phyloP scores from a whole-genome alignment of 2,329 filamentous ascomycete species.

The Xylaria hypoxylon region DNA sequence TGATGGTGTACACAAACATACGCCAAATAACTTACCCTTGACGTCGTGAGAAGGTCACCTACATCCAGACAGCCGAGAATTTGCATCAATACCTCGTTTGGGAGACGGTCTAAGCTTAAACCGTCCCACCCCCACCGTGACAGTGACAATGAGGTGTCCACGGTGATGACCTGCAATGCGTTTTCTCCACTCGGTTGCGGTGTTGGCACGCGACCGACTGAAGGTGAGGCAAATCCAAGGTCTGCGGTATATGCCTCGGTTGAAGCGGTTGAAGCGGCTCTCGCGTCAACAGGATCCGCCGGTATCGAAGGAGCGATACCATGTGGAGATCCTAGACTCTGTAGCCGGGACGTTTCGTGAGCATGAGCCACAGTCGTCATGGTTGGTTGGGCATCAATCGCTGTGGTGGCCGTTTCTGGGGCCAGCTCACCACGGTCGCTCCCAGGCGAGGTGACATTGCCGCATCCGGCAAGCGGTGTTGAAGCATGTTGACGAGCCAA shows the following conservation, averaged over 20 bases:
- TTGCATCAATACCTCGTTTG: conserved; percentile 68
- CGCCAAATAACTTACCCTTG: conserved; percentile 60
- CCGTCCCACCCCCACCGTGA: conserved; percentile 44
- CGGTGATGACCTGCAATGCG: conserved; percentile 37
- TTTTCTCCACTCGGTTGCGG: conserved; percentile 36
- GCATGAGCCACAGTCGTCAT: conserved; percentile 28
- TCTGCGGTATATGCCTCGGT: conserved; percentile 25
- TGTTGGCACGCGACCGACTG: conserved; percentile 30
- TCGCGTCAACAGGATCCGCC: conserved; percentile 11
- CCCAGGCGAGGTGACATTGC: conserved; percentile 44
- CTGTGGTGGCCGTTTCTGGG: conserved; percentile 43
- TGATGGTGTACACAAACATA: conserved; percentile 8
- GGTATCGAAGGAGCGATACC: not conserved
- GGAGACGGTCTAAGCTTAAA: conserved; percentile 57
- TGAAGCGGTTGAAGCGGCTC: conserved; percentile 31
- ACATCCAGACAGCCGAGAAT: conserved; percentile 69
- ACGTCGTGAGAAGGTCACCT: conserved; percentile 65
- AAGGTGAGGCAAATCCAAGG: conserved; percentile 31
- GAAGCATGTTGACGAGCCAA: conserved; percentile 36
- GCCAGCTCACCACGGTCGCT: conserved; percentile 41
- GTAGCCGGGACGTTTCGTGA: conserved; percentile 30
- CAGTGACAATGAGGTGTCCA: conserved; percentile 36
- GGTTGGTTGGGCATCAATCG: conserved; percentile 50
- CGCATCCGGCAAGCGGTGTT: conserved; percentile 42
- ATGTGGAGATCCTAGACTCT: conserved; percentile 22